These are phyloP conservation scores for Hypoxylon fuscum DNA, from an alignment of 495 filamentous ascomycete species.

Conservation along the genomic window DNA sequence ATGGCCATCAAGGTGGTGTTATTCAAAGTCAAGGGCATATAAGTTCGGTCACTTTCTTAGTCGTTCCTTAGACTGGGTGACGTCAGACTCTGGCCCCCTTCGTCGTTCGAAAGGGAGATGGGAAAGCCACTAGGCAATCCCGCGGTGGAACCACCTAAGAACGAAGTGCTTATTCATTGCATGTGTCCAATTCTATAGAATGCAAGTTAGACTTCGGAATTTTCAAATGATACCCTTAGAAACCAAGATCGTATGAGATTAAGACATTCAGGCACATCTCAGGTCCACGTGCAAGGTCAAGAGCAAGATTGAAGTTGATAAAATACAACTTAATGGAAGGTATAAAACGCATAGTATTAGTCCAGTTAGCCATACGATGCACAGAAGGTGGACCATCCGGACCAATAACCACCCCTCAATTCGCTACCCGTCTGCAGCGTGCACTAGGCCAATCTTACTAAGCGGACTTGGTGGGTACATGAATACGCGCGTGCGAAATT, in stretches of 20 bases:
- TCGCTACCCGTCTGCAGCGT: not conserved
- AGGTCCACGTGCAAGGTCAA: no score
- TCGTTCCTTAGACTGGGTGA: conserved; percentile 15
- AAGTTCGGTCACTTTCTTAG: conserved; percentile 5
- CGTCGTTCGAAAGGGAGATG: conserved; percentile 12
- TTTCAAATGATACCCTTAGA: not conserved
- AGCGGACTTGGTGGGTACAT: not conserved
- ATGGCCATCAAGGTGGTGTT: conserved; percentile 27
- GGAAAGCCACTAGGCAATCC: conserved; percentile 7
- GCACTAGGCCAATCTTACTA: not conserved
- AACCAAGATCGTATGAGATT: no score
- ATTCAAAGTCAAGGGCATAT: conserved; percentile 2
- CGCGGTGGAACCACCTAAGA: conserved; percentile 9
- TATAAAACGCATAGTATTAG: no score
- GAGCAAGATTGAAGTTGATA: no score
- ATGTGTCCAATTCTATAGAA: not conserved
- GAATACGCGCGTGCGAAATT: not conserved
- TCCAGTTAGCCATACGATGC: not conserved
- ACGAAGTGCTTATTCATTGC: conserved; percentile 8
- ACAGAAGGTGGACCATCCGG: not conserved
- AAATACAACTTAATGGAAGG: not conserved
- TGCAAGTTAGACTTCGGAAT: not conserved
- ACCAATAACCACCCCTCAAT: conserved; percentile 10
- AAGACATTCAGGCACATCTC: not conserved
- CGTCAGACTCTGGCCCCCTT: conserved; percentile 19